These are phyloP conservation scores for Magnaporthiopsis rhizophila DNA, from an alignment of 2,329 filamentous ascomycete species.

Conservation along the genomic window DNA sequence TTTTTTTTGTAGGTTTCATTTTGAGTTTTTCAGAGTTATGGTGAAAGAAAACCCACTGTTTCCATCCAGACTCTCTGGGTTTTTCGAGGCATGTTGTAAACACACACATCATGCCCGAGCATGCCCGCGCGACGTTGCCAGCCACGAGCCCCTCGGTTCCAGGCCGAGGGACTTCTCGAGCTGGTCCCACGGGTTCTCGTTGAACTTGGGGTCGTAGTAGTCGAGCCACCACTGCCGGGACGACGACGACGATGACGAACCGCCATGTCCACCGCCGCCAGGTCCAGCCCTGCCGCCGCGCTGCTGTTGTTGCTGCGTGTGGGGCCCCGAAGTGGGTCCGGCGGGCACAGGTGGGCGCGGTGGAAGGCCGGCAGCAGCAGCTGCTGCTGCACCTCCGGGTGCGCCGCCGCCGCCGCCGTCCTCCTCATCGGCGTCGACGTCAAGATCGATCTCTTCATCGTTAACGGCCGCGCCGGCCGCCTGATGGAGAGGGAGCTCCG, in stretches of 20 bases:
- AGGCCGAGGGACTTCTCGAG: slow-evolving; percentile 42
- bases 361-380: neutral
- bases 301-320: neutral
- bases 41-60: neutral
- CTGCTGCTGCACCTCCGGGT: slow-evolving; percentile 10
- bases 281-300: neutral
- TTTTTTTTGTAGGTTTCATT: neutral
- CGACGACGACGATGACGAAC: slow-evolving; percentile 19
- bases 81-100: too few species aligned
- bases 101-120: too few species aligned
- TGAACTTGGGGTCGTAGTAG: slow-evolving; percentile 62
- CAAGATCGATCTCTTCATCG: slow-evolving; percentile 37
- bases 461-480: slow-evolving; percentile 19
- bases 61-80: neutral
- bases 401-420: slow-evolving; percentile 9
- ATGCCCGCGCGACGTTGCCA: slow-evolving; percentile 15
- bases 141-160: slow-evolving; percentile 36
- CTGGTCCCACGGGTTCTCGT: slow-evolving; percentile 64
- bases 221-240: slow-evolving; percentile 49
- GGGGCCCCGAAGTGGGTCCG: neutral
- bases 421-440: slow-evolving; percentile 25
- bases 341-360: neutral
- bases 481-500: slow-evolving; percentile 14
- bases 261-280: slow-evolving; percentile 24
- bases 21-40: too few species aligned